Conservation (phyloP, 2,329 filamentous ascomycete genomes). For the Corniculantispora saksenae region DNA sequence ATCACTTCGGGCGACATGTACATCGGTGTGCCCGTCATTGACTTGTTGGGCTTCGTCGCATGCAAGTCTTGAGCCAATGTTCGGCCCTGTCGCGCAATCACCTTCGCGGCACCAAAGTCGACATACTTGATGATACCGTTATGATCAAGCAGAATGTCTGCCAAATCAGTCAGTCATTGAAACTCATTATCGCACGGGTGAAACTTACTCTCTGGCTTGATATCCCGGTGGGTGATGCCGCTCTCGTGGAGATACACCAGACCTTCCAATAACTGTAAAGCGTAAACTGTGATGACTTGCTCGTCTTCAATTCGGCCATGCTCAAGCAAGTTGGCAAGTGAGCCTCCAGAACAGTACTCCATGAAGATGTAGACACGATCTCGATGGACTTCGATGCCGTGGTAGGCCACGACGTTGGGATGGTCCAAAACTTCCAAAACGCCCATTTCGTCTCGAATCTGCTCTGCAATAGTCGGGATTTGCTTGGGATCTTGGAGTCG, state of each 20-base stretch:
- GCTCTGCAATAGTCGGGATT: slow-evolving; percentile 88
- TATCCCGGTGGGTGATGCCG: slow-evolving; percentile 91
- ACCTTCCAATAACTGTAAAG: slow-evolving; percentile 89
- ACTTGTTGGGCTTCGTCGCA: slow-evolving; percentile 71
- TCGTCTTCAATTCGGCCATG: slow-evolving; percentile 98
- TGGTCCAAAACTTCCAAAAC: slow-evolving; percentile 95
- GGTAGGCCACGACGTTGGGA: slow-evolving; percentile 96
- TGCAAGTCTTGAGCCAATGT: slow-evolving; percentile 69
- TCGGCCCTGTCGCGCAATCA: slow-evolving; percentile 90
- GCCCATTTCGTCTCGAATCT: slow-evolving; percentile 96
- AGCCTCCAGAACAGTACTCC: slow-evolving; percentile 97
- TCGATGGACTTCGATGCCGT: slow-evolving; percentile 95
- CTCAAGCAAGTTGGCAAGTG: slow-evolving; percentile 83
- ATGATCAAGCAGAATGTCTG: slow-evolving; percentile 92
- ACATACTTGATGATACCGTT: slow-evolving; percentile 99
- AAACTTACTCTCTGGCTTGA: slow-evolving; percentile 89
- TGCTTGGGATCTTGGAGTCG: slow-evolving; percentile 93
- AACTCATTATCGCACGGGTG: background rate
- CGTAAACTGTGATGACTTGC: slow-evolving; percentile 95
- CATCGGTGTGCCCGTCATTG: slow-evolving; percentile 98
- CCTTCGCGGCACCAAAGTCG: slow-evolving; percentile 95
- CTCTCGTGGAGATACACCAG: slow-evolving; percentile 91
- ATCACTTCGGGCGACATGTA: slow-evolving; percentile 99
- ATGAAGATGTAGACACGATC: slow-evolving; percentile 99
- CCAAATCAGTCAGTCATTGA: slow-evolving; percentile 22